Evolutionary conservation across 2,329 filamentous ascomycete species (phyloP), one percentile per base, ranked within the genome.

Genomic region (Fusarium compactum): DNA sequence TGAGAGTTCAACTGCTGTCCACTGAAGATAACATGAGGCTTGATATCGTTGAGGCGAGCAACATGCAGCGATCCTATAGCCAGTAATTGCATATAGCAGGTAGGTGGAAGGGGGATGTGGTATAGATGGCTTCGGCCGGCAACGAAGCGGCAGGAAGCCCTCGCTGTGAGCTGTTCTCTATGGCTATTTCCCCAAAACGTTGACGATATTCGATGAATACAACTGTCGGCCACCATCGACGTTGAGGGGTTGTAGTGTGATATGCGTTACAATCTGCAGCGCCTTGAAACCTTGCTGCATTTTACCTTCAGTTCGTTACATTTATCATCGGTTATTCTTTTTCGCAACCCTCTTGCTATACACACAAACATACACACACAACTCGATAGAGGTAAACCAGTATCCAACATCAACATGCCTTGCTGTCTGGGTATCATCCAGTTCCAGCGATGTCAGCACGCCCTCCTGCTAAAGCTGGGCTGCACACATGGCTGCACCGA

Each of bases 391-490:
- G 25, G 18, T n/a, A 29, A 41, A 27, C 10, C 41, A n/a, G 16
- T 9, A 16, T 41, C 32, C 7, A 14, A 27, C n/a, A n/a, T 24
- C 53, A 61, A 32, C 30, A 79, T 79, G 77, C 74, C 76, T 25
- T 79, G 78, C 69, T 76, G 74, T 54, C 61, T 78, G 43, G 70
- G 69, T 45, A 74, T 77, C 24, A 43, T 78, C 9, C 64, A 70
- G 20, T 78, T 61, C 61, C 54, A 41, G 8, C 68, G 62, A 51
- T 79, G 78, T 56, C n/a, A 46, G 18, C 77, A 79, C 61, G 68
- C 48, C 46, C 67, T 22, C 18, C 65, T 78, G 20, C 67, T 68
- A 65, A 78, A 78, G 57, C 46, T 78, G 25, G 73, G 72, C 41
- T 79, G 78, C 71, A 76, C 74, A 5, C 48, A 44, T 5, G 20